phyloP scores from a whole-genome alignment of 2,329 filamentous ascomycete species.

The Paecilomyces sp. region DNA sequence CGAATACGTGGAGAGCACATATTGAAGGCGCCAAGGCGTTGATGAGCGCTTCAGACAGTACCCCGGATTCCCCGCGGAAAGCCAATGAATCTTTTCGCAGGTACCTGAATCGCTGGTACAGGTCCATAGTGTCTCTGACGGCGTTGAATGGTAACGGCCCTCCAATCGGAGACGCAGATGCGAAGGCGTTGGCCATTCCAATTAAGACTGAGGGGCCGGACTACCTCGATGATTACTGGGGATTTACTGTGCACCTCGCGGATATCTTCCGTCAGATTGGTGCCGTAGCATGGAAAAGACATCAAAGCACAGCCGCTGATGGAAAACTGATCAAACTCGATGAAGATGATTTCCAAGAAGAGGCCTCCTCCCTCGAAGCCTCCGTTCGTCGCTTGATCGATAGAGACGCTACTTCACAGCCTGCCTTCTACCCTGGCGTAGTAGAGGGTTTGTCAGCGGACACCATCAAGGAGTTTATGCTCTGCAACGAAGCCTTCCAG shows the following conservation, averaged over 20 bases:
- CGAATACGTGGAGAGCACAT: slow-evolving; percentile 37
- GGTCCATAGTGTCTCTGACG: slow-evolving; percentile 35
- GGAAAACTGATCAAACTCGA: slow-evolving; percentile 12
- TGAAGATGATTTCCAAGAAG: slow-evolving; percentile 14
- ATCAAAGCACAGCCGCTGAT: slow-evolving; percentile 10
- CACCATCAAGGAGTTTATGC: slow-evolving; percentile 27
- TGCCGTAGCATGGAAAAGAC: slow-evolving; percentile 24
- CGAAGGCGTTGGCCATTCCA: not conserved
- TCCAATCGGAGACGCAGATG: slow-evolving; percentile 20
- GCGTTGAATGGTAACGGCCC: slow-evolving; percentile 32
- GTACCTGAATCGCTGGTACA: slow-evolving; percentile 35
- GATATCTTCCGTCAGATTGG: slow-evolving; percentile 34
- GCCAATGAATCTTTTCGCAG: slow-evolving; percentile 26
- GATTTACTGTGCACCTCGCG: slow-evolving; percentile 33
- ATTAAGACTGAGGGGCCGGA: slow-evolving; percentile 12
- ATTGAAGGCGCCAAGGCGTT: slow-evolving; percentile 35
- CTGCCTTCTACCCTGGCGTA: slow-evolving; percentile 30
- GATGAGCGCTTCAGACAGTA: slow-evolving; percentile 19
- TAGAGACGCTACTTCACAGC: slow-evolving; percentile 18
- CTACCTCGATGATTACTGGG: slow-evolving; percentile 38
- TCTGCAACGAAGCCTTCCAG: slow-evolving; percentile 38
- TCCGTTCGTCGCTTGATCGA: slow-evolving; percentile 28
- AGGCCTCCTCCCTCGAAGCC: slow-evolving; percentile 25
- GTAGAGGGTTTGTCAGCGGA: slow-evolving; percentile 23
- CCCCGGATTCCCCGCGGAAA: slow-evolving; percentile 11